Percentiles rank a stretch among this genome's conserved stretches.
These are phyloP conservation scores for Circinella minor DNA, from an alignment of 371 early-diverging fungal genomes.

Conservation along the genomic window DNA sequence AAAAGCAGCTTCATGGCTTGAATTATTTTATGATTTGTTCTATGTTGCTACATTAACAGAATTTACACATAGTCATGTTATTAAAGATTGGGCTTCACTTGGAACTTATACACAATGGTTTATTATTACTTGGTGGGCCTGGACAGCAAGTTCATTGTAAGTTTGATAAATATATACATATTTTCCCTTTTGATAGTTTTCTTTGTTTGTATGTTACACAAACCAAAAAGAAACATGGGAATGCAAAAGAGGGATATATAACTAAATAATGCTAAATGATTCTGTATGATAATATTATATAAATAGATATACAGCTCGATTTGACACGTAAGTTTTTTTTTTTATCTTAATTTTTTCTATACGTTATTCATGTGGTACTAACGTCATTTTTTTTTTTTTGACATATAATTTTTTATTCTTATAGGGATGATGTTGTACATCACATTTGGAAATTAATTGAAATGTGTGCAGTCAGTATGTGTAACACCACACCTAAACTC, in stretches of 20 bases:
- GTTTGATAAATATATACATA: not conserved
- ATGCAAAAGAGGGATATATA: too few species aligned
- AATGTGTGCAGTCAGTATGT: constrained; percentile 60
- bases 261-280: too few species aligned
- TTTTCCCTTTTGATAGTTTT: too few species aligned
- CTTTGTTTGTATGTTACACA: too few species aligned
- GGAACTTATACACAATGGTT: constrained; percentile 61
- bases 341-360: too few species aligned
- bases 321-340: constrained; percentile 54
- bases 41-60: constrained; percentile 63
- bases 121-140: constrained; percentile 65
- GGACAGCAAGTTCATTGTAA: constrained; percentile 57
- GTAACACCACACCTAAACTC: constrained; percentile 5
- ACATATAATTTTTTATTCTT: not conserved
- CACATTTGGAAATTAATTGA: constrained; percentile 54
- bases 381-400: not conserved
- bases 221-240: too few species aligned
- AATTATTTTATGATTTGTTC: constrained; percentile 64
- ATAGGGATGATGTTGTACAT: constrained; percentile 56
- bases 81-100: constrained; percentile 59
- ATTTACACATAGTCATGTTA: constrained; percentile 63
- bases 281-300: not conserved
- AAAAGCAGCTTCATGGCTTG: constrained; percentile 56
- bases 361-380: not conserved
- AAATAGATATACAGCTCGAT: constrained; percentile 56